Evolutionary conservation across 805 yeast genomes (phyloP).

Genomic region (Ogataea henricii): DNA sequence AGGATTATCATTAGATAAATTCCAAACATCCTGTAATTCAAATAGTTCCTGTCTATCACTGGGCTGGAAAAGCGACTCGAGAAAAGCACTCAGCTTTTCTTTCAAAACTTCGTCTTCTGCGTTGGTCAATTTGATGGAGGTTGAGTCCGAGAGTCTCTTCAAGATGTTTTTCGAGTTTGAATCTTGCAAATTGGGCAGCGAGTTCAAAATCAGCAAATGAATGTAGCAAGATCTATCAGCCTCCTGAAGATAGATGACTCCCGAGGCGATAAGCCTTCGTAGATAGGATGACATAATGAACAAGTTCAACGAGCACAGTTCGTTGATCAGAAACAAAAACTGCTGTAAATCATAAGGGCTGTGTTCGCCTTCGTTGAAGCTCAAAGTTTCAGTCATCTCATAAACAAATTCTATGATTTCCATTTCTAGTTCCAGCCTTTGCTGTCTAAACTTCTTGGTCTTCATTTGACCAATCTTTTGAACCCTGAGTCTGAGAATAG

Average conservation of each 20-base stretch:
- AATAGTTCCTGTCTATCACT: constrained; percentile 2
- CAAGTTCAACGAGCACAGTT: constrained; percentile 48
- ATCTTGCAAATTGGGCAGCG: constrained; percentile 55
- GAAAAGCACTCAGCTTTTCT: constrained; percentile 9
- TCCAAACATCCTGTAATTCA: constrained; percentile 19
- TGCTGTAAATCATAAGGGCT: constrained; percentile 27
- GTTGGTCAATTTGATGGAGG: constrained; percentile 20
- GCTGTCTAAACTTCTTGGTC: constrained; percentile 27
- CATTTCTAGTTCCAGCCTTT: constrained; percentile 34
- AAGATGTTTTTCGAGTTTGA: constrained; percentile 37
- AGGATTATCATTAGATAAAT: constrained; percentile 11
- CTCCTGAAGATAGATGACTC: constrained; percentile 65
- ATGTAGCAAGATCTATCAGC: constrained; percentile 51
- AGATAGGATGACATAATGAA: constrained; percentile 67
- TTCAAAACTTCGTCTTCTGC: constrained; percentile 13
- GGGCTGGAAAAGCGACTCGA: constrained; percentile 5
- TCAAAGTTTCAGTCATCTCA: constrained; percentile 31
- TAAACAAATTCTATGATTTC: constrained; percentile 36
- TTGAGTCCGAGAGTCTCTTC: constrained; percentile 31
- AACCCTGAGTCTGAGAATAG: constrained; percentile 29
- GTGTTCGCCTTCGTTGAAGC: constrained; percentile 18
- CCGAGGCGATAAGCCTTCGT: constrained; percentile 82
- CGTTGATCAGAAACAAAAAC: constrained; percentile 52
- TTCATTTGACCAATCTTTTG: constrained; percentile 24
- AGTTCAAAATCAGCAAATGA: constrained; percentile 58